Evolutionary conservation across 192 early-diverging fungal species (phyloP).

Genomic region (Coemansia sp.): DNA sequence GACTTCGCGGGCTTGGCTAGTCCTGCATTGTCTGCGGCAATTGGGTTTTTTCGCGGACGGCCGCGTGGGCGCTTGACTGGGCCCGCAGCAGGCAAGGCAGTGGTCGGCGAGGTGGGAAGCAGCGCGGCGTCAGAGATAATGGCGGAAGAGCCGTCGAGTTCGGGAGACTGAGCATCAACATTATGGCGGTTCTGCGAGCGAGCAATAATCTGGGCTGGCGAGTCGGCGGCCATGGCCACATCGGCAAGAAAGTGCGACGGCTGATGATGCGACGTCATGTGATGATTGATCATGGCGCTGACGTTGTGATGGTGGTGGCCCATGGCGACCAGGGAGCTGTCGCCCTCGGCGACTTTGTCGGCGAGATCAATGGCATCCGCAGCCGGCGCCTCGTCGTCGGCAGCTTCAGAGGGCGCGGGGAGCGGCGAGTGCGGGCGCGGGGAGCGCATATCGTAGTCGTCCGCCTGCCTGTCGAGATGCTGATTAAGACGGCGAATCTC

Average conservation of each 20-base stretch:
- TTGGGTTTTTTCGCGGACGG: conserved; percentile 45
- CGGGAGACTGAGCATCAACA: conserved; percentile 30
- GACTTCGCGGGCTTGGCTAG: conserved; percentile 16
- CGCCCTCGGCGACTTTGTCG: background rate
- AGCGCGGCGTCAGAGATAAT: background rate
- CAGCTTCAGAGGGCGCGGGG: conserved; percentile 15
- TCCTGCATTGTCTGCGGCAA: conserved; percentile 20
- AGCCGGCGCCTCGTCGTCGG: background rate
- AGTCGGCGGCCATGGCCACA: conserved; percentile 3
- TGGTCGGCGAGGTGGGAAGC: conserved; percentile 1
- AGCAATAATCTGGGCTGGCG: conserved; percentile 24
- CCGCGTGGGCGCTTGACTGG: conserved; percentile 37
- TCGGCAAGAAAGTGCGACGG: conserved; percentile 17
- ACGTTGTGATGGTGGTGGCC: conserved; percentile 11
- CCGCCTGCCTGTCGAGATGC: conserved; percentile 30
- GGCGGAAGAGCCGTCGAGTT: conserved; percentile 22
- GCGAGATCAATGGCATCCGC: background rate
- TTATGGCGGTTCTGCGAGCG: conserved; percentile 30
- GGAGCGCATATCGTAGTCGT: background rate
- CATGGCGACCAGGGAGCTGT: conserved; percentile 37
- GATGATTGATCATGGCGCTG: background rate
- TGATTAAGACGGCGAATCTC: conserved; percentile 46
- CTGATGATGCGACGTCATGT: conserved; percentile 16
- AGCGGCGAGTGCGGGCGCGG: conserved; percentile 4
- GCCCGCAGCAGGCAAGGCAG: conserved; percentile 7